These are phyloP conservation scores for Grammothele lineata DNA, from an alignment of 768 basidiomycete genomes.

Conservation along the genomic window DNA sequence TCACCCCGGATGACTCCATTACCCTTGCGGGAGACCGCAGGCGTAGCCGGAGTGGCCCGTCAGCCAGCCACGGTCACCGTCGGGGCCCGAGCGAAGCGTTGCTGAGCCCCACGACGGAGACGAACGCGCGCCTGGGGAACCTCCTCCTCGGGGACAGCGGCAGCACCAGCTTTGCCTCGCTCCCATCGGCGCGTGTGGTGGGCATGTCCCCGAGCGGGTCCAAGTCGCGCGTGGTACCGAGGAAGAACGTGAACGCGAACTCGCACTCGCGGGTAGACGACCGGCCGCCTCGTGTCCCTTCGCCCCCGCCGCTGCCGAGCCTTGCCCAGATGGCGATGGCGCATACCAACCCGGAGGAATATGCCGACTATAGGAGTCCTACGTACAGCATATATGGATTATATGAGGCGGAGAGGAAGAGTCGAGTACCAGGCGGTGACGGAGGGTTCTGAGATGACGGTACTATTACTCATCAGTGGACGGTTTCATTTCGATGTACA, in stretches of 20 bases:
- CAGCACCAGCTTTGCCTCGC: conserved; percentile 20
- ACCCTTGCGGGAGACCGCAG: conserved; percentile 45
- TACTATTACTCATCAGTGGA: too few relatives aligned
- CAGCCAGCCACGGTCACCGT: conserved; percentile 13
- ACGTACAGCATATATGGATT: conserved; percentile 81
- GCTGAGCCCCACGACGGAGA: conserved; percentile 33
- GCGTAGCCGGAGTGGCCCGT: conserved; percentile 5
- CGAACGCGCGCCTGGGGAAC: conserved; percentile 47
- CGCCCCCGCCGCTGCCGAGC: conserved; percentile 69
- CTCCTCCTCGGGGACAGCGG: conserved; percentile 59
- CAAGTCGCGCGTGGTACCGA: conserved; percentile 14
- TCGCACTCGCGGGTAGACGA: conserved; percentile 38
- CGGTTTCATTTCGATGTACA: too few relatives aligned
- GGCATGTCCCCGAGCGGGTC: conserved; percentile 17
- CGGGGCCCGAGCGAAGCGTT: conserved; percentile 29
- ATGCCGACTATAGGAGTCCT: conserved; percentile 67
- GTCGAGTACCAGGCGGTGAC: conserved; percentile 24
- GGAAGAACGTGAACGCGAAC: conserved; percentile 25
- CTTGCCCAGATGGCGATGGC: conserved; percentile 74
- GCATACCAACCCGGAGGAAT: conserved; percentile 57
- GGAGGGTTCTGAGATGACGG: too few relatives aligned
- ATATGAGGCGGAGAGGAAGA: conserved; percentile 63
- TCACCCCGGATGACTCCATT: conserved; percentile 72
- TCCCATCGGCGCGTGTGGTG: conserved; percentile 33
- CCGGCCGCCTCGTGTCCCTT: conserved; percentile 74